These are phyloP conservation scores for Xanthoceras sorbifolium DNA, from an alignment of 345 rosid species.

Conservation along the genomic window DNA sequence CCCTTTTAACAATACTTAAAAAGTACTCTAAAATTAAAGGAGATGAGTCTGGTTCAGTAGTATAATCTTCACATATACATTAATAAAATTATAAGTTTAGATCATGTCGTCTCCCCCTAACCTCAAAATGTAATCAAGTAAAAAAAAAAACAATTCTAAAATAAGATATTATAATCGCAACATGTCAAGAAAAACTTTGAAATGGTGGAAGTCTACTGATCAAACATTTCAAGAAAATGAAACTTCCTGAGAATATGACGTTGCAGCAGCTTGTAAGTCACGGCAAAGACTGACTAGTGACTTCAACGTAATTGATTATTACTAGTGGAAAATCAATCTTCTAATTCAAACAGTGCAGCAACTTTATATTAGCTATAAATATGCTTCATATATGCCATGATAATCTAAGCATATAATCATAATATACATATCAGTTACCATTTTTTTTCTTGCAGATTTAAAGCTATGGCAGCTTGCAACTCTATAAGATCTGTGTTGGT, in stretches of 20 bases:
- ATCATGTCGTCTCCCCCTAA: too few species aligned
- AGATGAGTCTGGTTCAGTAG: too few species aligned
- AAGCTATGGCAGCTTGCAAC: conserved; percentile 13
- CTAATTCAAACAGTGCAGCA: neutral
- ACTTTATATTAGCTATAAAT: neutral
- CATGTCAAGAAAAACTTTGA: neutral
- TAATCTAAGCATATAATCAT: neutral
- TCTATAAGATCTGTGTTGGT: conserved; percentile 16
- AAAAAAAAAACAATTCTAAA: too few species aligned
- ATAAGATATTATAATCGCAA: too few species aligned
- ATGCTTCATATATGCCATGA: too few species aligned
- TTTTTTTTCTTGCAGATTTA: neutral
- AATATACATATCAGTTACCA: too few species aligned
- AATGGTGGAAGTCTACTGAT: neutral
- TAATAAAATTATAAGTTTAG: too few species aligned
- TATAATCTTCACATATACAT: too few species aligned
- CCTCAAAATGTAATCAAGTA: too few species aligned
- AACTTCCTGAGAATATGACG: neutral
- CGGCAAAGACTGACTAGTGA: neutral
- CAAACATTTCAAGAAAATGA: neutral
- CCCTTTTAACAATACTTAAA: too few species aligned
- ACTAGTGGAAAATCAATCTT: neutral
- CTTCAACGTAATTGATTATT: neutral
- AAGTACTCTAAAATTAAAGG: too few species aligned
- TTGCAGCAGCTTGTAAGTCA: neutral